A percentile compares a stretch with the other conserved stretches of the same genome.
Conservation (phyloP, 305 asterid genomes). For the Fraxinus floribunda region DNA sequence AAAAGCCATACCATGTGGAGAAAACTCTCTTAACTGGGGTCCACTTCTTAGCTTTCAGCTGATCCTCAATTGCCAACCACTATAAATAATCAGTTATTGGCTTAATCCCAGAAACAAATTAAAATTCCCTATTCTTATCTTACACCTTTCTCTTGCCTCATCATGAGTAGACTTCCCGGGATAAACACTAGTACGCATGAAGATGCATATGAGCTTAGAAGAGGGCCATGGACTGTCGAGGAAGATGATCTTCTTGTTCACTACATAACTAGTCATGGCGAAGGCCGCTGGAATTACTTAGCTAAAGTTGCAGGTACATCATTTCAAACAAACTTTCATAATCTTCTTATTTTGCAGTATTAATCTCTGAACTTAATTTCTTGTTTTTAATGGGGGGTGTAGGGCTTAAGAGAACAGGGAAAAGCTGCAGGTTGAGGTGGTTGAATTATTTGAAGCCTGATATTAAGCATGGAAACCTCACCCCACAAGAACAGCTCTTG, state of each 20-base stretch:
- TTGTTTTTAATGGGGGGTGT: not conserved
- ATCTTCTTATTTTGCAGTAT: constrained; percentile 4
- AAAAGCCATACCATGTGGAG: constrained; percentile 27
- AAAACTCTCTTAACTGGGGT: constrained; percentile 33
- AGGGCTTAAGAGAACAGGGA: constrained; percentile 92
- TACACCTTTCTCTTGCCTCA: not conserved
- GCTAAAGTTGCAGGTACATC: constrained; percentile 73
- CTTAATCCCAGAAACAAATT: constrained; percentile 6
- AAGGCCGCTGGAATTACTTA: constrained; percentile 79
- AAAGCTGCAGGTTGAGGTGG: constrained; percentile 95
- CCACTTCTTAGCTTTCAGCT: constrained; percentile 23
- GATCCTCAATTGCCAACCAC: constrained; percentile 22
- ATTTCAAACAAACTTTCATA: not conserved
- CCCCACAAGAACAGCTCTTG: constrained; percentile 74
- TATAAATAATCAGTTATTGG: constrained; percentile 38
- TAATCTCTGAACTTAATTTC: not conserved
- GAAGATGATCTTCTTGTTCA: constrained; percentile 79
- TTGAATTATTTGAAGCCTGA: constrained; percentile 86
- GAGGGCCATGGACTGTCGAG: constrained; percentile 94
- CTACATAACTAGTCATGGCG: constrained; percentile 60
- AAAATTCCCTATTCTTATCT: not conserved
- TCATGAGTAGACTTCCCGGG: constrained; percentile 28
- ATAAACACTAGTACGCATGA: constrained; percentile 25
- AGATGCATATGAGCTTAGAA: constrained; percentile 57
- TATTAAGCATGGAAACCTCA: constrained; percentile 71